Evolutionary conservation across 139 green algal species (phyloP), one percentile per base, ranked within the genome.

Genomic region (Chara braunii): DNA sequence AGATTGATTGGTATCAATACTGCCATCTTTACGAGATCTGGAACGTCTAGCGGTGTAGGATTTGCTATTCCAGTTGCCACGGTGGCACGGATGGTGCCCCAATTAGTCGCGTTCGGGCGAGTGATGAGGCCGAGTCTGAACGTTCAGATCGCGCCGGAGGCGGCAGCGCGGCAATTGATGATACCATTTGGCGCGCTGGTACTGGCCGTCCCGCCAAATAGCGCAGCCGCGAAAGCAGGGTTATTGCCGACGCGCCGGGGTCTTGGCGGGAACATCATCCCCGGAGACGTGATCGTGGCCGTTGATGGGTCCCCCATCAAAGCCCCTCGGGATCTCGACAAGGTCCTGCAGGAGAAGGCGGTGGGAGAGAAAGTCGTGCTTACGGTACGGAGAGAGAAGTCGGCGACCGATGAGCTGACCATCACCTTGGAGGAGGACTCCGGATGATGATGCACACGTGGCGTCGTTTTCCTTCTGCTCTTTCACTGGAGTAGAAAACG

Each of bases 1-100:
- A 62, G 40, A 12, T 32, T 81, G 22, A 66, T 81, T 4, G 89
- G 89, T 34, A 75, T 95, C 51, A 86, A 81, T 69, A 89, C 85
- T 0, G 83, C 88, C 1, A 87, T 85, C 26, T 90, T 85, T 66
- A 87, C 78, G 9, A 40, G 63, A 26, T 54, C 65, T 29, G 64
- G 64, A 58, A 72, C 78, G 5, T 83, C 74, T 14, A 29, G 48
- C 3, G 78, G 78, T 3, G 77, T 84, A 31, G 77, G 77, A 22
- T 84, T 84, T 44, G 78, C 78, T 26, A 80, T 84, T 14, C 76
- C 78, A 7, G 36, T 56, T 14, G 78, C 72, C 57, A 68, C 68
- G 18, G 64, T 84, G 11, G 62, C 30, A 7, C 62, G 76, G 18
- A 58, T 84, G 1, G 77, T 84, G 12, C 77, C 80, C 0, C 78